Base-by-base conservation (phyloP, 805 yeast species). In the Nakazawaea laoshanensis region DNA sequence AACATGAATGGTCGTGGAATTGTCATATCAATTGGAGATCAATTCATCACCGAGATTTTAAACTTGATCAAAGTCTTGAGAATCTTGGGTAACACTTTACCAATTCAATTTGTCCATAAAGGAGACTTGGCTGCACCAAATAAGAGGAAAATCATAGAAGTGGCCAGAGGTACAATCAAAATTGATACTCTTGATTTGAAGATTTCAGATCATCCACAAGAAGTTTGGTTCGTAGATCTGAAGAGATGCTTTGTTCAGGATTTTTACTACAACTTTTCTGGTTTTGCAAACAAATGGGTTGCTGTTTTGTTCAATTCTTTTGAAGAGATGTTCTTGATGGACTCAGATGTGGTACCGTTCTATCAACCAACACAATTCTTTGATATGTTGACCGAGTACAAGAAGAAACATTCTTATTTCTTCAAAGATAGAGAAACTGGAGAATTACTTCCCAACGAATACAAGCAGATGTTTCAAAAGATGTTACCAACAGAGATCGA, bases 271-370 rank as follows among this genome's bases (percentile, higher is more conserved):
- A 49, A 42, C 35, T 56, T 50, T 41, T 36, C 36, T 24, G 39
- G 45, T 19, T 56, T 51, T 43, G 54, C 59, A 19, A 55, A 50
- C 53, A 78, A 77, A 47, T 62, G 77, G 49, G 46, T 75, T 19
- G 80, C 83, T 1, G 59, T 68, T 19, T 38, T 73, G 19, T 77
- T 77, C 50, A 75, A 67, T 38, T 65, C 78, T 2, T 73, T 68
- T 46, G 75, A 70, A 42, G 77, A 73, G 36, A 63, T 61, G 53
- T 59, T 73, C 24, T 50, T 73, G 42, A 44, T 74, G 39, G 79
- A 74, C 49, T 70, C 77, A 3, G 78, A 72, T 46, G 51, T 70
- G 0, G 61, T 67, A 19, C 63, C 59, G 9, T 43, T 65, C 29
- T 40, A 58, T 15, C 56, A 65, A 3, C 47, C 56, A 7, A 42